These are phyloP conservation scores for Camellia sinensis DNA, from an alignment of 148 eudicot genomes.

Conservation along the genomic window DNA sequence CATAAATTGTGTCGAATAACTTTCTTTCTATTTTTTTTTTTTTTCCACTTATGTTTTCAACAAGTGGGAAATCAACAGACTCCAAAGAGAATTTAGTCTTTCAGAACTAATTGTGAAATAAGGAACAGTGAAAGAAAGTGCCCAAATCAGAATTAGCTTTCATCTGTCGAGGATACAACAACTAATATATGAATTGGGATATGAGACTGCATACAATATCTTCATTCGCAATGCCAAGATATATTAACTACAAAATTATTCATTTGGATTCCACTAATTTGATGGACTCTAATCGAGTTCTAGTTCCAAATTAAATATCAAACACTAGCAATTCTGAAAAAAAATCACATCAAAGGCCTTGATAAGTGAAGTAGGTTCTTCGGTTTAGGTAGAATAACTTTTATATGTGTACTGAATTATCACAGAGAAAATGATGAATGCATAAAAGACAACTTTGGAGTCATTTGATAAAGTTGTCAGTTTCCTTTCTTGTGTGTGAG, in stretches of 20 bases:
- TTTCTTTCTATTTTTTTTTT: neutral
- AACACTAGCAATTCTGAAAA: neutral
- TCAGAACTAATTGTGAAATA: too few relatives aligned
- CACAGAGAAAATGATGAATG: neutral
- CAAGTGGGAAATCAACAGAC: neutral
- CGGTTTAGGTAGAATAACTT: too few relatives aligned
- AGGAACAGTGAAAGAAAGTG: neutral
- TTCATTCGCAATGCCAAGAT: neutral
- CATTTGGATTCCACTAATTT: neutral
- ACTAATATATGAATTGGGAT: neutral
- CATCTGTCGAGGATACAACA: neutral
- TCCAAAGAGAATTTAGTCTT: neutral
- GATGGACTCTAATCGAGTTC: neutral
- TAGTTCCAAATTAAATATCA: neutral
- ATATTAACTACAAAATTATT: neutral
- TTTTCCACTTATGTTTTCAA: neutral
- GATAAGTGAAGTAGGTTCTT: neutral
- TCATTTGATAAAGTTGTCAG: neutral
- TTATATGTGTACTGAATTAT: neutral
- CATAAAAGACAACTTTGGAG: neutral
- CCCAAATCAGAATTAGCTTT: neutral
- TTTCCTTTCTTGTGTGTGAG: too few relatives aligned
- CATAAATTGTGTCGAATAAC: neutral
- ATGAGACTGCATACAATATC: neutral
- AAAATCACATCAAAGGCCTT: conserved; percentile 8